These are phyloP conservation scores for Pyrus betulifolia DNA, from an alignment of 306 rosid species.

Conservation along the genomic window DNA sequence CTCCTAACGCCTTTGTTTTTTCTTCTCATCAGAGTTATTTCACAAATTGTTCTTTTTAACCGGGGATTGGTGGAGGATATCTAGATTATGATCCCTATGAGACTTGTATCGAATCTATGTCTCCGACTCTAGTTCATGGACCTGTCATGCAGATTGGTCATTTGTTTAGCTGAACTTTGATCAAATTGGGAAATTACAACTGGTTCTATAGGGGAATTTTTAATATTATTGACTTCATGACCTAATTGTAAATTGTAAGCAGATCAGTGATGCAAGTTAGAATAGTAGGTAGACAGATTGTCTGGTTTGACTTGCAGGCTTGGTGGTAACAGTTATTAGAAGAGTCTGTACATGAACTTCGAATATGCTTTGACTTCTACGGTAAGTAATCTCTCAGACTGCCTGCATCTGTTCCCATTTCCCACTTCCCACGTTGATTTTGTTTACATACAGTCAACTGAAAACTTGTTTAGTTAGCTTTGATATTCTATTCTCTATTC, in stretches of 20 bases:
- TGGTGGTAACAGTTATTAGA: neutral
- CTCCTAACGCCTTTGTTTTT: no score
- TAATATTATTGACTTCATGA: neutral
- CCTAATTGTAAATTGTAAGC: neutral
- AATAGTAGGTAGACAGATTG: neutral
- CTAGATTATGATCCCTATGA: no score
- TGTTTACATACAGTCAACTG: neutral
- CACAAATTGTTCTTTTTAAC: no score
- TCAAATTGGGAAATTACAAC: no score
- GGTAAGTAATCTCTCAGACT: conserved; percentile 4
- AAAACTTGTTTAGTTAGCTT: neutral
- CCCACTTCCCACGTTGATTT: neutral
- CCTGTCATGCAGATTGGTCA: no score
- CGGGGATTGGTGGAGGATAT: no score
- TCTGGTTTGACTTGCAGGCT: conserved; percentile 35
- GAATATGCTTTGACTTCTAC: neutral
- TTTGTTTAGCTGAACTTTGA: no score
- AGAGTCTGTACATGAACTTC: neutral
- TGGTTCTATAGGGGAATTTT: neutral
- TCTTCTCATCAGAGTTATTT: no score
- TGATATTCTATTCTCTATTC: neutral
- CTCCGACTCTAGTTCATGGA: neutral
- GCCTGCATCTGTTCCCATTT: neutral
- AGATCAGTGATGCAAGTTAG: neutral
- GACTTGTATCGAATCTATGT: neutral